Percentiles rank a stretch among this genome's conserved stretches.
phyloP scores from a whole-genome alignment of 768 basidiomycete species.

The Calocybe gangraenosa region DNA sequence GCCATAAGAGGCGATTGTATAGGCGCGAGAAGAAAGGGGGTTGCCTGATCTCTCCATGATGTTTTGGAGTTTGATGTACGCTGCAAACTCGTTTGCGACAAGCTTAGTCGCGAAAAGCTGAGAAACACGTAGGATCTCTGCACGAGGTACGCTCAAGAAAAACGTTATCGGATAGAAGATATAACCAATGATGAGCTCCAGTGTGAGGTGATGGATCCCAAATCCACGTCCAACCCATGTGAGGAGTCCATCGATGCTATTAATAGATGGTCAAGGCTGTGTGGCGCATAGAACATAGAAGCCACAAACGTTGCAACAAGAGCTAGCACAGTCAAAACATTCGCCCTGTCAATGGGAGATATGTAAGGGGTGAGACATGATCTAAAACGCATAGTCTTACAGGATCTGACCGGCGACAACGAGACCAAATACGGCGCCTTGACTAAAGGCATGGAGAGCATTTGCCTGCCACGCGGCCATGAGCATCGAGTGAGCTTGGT shows the following conservation, averaged over 20 bases:
- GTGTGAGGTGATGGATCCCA: constrained; percentile 75
- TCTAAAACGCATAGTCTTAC: constrained; percentile 34
- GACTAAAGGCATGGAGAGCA: constrained; percentile 83
- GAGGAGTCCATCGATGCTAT: constrained; percentile 69
- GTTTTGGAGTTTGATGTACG: constrained; percentile 58
- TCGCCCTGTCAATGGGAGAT: constrained; percentile 42
- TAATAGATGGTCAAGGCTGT: constrained; percentile 18
- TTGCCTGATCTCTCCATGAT: constrained; percentile 34
- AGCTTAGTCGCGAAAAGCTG: constrained; percentile 84
- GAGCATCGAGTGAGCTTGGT: neutral
- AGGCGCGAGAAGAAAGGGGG: constrained; percentile 69
- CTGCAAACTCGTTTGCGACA: constrained; percentile 83
- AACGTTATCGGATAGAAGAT: constrained; percentile 86
- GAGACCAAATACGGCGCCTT: constrained; percentile 82
- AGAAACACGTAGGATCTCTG: constrained; percentile 79
- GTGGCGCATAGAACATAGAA: constrained; percentile 1
- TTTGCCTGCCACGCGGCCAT: constrained; percentile 44
- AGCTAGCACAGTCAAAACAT: constrained; percentile 81
- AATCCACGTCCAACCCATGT: constrained; percentile 89
- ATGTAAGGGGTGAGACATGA: neutral
- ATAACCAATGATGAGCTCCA: constrained; percentile 84
- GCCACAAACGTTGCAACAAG: constrained; percentile 58
- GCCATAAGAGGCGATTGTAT: constrained; percentile 80
- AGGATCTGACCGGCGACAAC: constrained; percentile 85
- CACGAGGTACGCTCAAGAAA: constrained; percentile 72